Conservation (phyloP, 768 basidiomycete genomes). For the Leccinum aurantiacum region DNA sequence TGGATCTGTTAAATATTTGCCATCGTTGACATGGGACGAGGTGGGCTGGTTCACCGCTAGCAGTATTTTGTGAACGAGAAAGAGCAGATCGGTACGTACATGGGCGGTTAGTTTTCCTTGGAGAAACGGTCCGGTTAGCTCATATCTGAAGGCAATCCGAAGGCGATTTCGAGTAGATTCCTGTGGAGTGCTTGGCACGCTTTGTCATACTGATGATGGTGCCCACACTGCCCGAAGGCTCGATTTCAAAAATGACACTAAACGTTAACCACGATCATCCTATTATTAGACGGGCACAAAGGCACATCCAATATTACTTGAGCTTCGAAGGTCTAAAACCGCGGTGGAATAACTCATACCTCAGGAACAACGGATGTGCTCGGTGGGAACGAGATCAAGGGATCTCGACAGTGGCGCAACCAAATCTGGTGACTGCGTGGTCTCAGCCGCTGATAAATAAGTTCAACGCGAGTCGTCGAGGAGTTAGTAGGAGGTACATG, state of each 20-base stretch:
- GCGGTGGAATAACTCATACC: neutral
- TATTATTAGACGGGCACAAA: neutral
- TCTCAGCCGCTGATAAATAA: neutral
- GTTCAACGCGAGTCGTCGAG: neutral
- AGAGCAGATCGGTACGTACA: neutral
- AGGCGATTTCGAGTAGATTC: too few relatives aligned
- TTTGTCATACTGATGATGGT: neutral
- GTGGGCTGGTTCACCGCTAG: neutral
- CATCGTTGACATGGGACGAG: neutral
- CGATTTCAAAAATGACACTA: neutral
- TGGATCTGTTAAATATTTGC: neutral
- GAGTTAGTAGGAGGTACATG: neutral
- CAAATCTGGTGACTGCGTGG: neutral
- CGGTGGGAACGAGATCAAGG: neutral
- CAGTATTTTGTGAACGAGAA: neutral
- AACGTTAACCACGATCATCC: neutral
- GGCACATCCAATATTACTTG: neutral
- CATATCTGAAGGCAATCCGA: neutral
- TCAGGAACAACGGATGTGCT: neutral
- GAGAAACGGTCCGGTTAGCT: neutral
- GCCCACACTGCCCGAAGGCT: neutral
- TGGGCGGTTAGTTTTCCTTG: neutral
- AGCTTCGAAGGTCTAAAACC: neutral
- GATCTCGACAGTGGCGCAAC: neutral
- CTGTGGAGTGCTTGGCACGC: neutral